These are phyloP conservation scores for Fusarium agapanthi DNA, from an alignment of 2,329 filamentous ascomycete genomes.

Conservation along the genomic window DNA sequence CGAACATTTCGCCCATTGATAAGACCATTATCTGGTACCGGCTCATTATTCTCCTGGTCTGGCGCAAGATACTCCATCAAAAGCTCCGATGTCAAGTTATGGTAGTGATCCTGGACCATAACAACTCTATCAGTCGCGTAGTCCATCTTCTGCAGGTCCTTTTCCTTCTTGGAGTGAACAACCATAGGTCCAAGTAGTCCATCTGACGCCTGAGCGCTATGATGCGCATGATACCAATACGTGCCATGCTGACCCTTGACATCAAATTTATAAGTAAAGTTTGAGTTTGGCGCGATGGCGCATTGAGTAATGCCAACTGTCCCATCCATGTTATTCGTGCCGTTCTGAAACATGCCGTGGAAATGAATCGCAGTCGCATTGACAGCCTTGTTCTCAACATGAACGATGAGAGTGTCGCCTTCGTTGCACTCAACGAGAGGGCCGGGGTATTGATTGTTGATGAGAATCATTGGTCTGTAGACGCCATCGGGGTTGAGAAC, in stretches of 20 bases:
- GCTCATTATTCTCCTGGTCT: slow-evolving; percentile 67
- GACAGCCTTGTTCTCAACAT: slow-evolving; percentile 71
- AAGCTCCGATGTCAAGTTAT: slow-evolving; percentile 62
- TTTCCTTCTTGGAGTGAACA: slow-evolving; percentile 65
- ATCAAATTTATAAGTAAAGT: slow-evolving; percentile 74
- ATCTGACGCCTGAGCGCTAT: slow-evolving; percentile 71
- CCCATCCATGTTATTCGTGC: slow-evolving; percentile 79
- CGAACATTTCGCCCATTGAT: slow-evolving; percentile 64
- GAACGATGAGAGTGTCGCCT: slow-evolving; percentile 75
- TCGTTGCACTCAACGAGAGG: slow-evolving; percentile 78
- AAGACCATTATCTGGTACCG: slow-evolving; percentile 70
- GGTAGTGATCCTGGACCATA: slow-evolving; percentile 79
- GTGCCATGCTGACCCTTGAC: slow-evolving; percentile 61
- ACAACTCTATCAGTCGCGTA: slow-evolving; percentile 64
- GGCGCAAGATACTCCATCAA: slow-evolving; percentile 63
- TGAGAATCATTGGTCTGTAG: slow-evolving; percentile 68
- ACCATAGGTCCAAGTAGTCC: slow-evolving; percentile 74
- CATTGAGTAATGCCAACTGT: slow-evolving; percentile 74
- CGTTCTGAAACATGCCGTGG: slow-evolving; percentile 81
- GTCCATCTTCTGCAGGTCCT: slow-evolving; percentile 36
- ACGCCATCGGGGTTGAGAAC: slow-evolving; percentile 69
- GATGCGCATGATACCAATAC: slow-evolving; percentile 73
- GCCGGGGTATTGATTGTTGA: slow-evolving; percentile 79
- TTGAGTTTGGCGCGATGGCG: slow-evolving; percentile 68
- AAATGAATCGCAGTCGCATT: slow-evolving; percentile 78